Conservation (phyloP, 805 yeast species). For the Candida ipomoeae region DNA sequence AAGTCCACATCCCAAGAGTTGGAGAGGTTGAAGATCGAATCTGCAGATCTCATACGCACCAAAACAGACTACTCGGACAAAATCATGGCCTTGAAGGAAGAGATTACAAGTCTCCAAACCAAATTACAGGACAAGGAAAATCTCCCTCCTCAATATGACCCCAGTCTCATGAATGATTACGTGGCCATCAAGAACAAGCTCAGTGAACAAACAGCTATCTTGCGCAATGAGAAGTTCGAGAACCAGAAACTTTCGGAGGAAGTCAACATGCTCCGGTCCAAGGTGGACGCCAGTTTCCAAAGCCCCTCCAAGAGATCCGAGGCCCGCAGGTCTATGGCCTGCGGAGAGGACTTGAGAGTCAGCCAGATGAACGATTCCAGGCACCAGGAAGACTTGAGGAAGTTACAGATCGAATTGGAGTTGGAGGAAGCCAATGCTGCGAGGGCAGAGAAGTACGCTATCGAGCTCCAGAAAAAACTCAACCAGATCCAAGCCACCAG, state of each 20-base stretch:
- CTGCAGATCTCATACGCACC: conserved; percentile 18
- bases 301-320: conserved; percentile 18
- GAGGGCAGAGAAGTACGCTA: conserved; percentile 49
- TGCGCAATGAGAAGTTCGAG: conserved; percentile 46
- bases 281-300: conserved; percentile 16
- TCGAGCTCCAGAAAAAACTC: conserved; percentile 40
- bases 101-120: conserved; percentile 21
- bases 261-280: conserved; percentile 52
- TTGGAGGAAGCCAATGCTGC: conserved; percentile 48
- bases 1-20: conserved; percentile 6
- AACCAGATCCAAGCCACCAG: conserved; percentile 40
- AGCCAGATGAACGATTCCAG: conserved; percentile 15
- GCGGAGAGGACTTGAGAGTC: conserved; percentile 27
- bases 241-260: conserved; percentile 51
- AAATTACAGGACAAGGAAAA: conserved; percentile 33
- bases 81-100: conserved; percentile 22
- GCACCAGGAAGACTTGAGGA: conserved; percentile 41
- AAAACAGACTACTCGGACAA: conserved; percentile 27
- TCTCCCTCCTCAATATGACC: conserved; percentile 28
- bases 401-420: conserved; percentile 45
- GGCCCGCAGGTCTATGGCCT: conserved; percentile 29
- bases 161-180: conserved; percentile 40
- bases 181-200: conserved; percentile 47
- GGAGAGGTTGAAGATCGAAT: conserved; percentile 23
- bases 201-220: conserved; percentile 47